Conservation (phyloP, 495 filamentous ascomycete species). For the Penicillium angulare region DNA sequence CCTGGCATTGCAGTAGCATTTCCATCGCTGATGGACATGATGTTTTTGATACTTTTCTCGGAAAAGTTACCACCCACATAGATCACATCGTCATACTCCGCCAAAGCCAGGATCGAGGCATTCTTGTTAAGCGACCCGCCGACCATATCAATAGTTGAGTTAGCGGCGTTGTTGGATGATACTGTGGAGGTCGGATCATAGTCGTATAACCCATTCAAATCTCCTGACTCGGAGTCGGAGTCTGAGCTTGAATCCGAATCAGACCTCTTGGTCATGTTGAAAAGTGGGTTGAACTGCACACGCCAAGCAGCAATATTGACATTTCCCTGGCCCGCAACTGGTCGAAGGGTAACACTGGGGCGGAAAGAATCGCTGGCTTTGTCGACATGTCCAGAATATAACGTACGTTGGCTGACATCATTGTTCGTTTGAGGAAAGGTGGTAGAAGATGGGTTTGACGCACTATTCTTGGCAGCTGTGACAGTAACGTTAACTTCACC, state of each 20-base stretch:
- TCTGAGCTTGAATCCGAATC: neutral
- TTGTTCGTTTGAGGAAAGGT: conserved; percentile 83
- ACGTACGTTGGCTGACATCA: conserved; percentile 89
- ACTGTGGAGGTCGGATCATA: conserved; percentile 66
- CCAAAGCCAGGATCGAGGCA: conserved; percentile 65
- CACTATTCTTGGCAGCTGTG: conserved; percentile 48
- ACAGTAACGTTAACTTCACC: conserved; percentile 81
- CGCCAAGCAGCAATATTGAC: conserved; percentile 83
- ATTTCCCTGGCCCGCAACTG: conserved; percentile 61
- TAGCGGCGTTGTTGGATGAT: conserved; percentile 62
- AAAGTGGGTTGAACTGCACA: conserved; percentile 72
- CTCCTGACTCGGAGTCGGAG: conserved; percentile 36
- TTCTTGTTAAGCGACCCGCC: conserved; percentile 61
- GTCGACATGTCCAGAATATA: conserved; percentile 84
- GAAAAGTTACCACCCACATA: conserved; percentile 89
- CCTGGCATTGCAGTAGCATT: conserved; percentile 60
- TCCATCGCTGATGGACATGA: conserved; percentile 69
- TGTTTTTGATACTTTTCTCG: conserved; percentile 60
- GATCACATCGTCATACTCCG: conserved; percentile 54
- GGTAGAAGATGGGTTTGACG: conserved; percentile 39
- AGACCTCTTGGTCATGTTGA: conserved; percentile 44
- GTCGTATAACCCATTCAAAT: conserved; percentile 89
- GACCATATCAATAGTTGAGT: conserved; percentile 71
- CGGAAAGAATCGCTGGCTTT: conserved; percentile 70
- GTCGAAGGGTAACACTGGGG: conserved; percentile 76